A percentile compares a stretch with the other conserved stretches of the same genome.
phyloP scores from a whole-genome alignment of 2,329 filamentous ascomycete species.

The Aureobasidium sp. region DNA sequence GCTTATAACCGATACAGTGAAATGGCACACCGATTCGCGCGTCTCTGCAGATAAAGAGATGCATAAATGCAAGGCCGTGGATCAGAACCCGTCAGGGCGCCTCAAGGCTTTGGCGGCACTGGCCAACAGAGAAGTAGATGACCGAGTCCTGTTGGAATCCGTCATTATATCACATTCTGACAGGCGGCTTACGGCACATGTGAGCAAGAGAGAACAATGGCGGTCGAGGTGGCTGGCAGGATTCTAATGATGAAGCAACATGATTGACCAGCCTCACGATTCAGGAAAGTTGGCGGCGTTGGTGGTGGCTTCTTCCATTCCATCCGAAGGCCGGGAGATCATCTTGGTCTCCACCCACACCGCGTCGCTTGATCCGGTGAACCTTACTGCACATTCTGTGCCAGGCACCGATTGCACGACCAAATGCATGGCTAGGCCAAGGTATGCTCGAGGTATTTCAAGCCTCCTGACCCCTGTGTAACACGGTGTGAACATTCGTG shows the following conservation, averaged over 20 bases:
- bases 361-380: conserved; percentile 2
- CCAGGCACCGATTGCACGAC: conserved; percentile 1
- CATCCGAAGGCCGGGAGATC: conserved; percentile 12
- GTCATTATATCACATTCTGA: conserved; percentile 5
- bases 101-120: background rate
- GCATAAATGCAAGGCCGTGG: background rate
- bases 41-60: background rate
- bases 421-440: conserved; percentile 6
- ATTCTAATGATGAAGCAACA: conserved; percentile 4
- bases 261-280: conserved; percentile 1
- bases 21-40: background rate
- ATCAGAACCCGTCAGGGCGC: background rate
- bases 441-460: conserved; percentile 6
- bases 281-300: background rate
- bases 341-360: conserved; percentile 10
- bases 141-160: background rate
- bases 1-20: conserved; percentile 1
- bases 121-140: conserved; percentile 2
- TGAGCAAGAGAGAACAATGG: background rate
- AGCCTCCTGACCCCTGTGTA: conserved; percentile 5
- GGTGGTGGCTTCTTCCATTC: conserved; percentile 5
- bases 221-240: conserved; percentile 9
- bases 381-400: conserved; percentile 8
- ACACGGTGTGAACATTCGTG: conserved; percentile 1
- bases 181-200: background rate